Evolutionary conservation across 2,329 filamentous ascomycete species (phyloP).

Genomic region (Didymella lethalis): DNA sequence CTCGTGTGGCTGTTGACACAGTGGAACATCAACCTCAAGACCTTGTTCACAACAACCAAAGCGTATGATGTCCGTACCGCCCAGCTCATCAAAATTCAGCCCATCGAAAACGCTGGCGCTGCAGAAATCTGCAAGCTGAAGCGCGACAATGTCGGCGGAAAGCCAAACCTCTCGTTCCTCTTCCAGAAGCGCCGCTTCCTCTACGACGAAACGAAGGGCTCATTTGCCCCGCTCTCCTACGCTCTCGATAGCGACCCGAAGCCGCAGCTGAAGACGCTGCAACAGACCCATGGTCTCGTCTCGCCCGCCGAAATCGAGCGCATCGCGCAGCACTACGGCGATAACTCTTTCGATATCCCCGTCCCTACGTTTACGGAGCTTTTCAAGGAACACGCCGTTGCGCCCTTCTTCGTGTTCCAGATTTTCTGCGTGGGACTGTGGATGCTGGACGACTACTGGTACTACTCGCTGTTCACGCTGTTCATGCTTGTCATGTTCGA

Average conservation of each 20-base stretch:
- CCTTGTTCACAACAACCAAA: conserved; percentile 78
- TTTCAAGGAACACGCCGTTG: conserved; percentile 97
- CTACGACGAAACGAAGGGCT: conserved; percentile 73
- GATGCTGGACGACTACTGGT: conserved; percentile 99
- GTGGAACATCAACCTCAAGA: conserved; percentile 91
- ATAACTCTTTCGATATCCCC: conserved; percentile 96
- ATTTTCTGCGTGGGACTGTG: conserved; percentile 97
- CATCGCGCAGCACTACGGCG: conserved; percentile 90
- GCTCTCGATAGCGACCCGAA: conserved; percentile 85
- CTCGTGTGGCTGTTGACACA: conserved; percentile 95
- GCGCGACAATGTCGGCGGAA: conserved; percentile 78
- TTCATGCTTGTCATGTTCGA: conserved; percentile 99
- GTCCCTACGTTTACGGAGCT: conserved; percentile 95
- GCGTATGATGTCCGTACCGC: conserved; percentile 76
- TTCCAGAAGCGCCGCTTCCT: conserved; percentile 99
- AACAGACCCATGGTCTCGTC: conserved; percentile 77
- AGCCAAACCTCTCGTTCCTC: conserved; percentile 83
- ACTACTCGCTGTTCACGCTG: conserved; percentile 98
- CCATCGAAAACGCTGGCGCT: conserved; percentile 84
- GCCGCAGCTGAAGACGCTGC: conserved; percentile 79
- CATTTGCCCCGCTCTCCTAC: conserved; percentile 85
- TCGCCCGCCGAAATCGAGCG: conserved; percentile 78
- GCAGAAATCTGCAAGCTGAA: conserved; percentile 86
- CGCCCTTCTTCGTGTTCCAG: conserved; percentile 99
- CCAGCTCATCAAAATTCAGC: conserved; percentile 89